phyloP scores from a whole-genome alignment of 2,329 filamentous ascomycete species.

The Aureobasidium vineae region DNA sequence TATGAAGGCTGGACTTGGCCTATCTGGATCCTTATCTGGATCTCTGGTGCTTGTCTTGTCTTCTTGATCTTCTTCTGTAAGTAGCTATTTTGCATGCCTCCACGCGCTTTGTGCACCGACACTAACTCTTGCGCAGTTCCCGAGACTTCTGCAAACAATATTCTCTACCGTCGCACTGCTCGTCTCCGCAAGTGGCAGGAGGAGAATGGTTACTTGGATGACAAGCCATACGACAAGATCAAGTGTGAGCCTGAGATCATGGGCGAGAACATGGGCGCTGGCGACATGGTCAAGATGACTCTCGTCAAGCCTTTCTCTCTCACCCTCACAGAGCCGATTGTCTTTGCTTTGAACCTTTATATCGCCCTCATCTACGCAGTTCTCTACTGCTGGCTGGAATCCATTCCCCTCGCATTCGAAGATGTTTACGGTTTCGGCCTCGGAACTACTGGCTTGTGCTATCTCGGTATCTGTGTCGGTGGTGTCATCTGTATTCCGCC shows the following conservation, averaged over 20 bases:
- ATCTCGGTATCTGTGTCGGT: constrained; percentile 43
- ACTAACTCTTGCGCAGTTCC: not conserved
- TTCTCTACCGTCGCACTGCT: constrained; percentile 44
- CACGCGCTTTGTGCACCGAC: no score
- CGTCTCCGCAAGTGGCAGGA: constrained; percentile 41
- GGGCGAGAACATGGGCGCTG: constrained; percentile 39
- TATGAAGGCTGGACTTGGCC: constrained; percentile 43
- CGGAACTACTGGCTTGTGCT: constrained; percentile 38
- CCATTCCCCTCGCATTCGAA: constrained; percentile 46
- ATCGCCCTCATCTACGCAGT: constrained; percentile 45
- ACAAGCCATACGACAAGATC: constrained; percentile 37
- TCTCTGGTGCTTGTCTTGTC: constrained; percentile 42
- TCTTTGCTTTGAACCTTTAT: constrained; percentile 47
- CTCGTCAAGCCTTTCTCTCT: constrained; percentile 46
- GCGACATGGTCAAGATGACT: constrained; percentile 44
- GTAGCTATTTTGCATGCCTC: not conserved
- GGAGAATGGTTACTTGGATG: constrained; percentile 39
- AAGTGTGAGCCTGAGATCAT: constrained; percentile 45
- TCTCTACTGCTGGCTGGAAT: constrained; percentile 48
- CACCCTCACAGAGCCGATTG: constrained; percentile 43
- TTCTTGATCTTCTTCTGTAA: constrained; percentile 40
- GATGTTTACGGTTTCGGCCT: constrained; percentile 43
- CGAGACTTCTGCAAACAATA: constrained; percentile 37
- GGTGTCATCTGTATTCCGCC: constrained; percentile 41
- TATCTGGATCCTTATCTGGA: constrained; percentile 45